Percentiles rank a stretch among this genome's conserved stretches.
phyloP scores from a whole-genome alignment of 2,329 filamentous ascomycete genomes.

The Verticillium isaacii region DNA sequence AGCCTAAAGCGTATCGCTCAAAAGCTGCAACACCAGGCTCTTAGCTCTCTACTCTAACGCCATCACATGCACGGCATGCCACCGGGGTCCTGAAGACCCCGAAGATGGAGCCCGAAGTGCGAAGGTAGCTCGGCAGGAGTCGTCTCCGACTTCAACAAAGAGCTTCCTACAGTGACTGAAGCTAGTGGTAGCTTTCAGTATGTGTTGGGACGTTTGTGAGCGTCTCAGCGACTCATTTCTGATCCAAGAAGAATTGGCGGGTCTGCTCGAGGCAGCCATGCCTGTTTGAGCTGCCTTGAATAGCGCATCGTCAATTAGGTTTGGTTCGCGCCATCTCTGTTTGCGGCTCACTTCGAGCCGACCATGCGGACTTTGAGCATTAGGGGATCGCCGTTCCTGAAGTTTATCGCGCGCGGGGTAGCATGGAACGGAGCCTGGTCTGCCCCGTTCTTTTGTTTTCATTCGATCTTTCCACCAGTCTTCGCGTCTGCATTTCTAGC shows the following conservation, averaged over 20 bases:
- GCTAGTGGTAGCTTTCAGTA: neutral
- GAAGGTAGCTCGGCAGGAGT: neutral
- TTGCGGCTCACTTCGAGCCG: neutral
- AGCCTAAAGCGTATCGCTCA: neutral
- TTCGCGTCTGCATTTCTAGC: neutral
- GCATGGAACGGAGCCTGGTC: neutral
- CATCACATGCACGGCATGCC: neutral
- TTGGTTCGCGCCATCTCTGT: neutral
- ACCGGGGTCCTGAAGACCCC: neutral
- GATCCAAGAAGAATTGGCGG: neutral
- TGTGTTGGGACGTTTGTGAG: neutral
- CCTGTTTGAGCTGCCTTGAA: neutral
- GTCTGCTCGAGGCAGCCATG: neutral
- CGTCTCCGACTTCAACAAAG: neutral
- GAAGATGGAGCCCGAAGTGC: neutral
- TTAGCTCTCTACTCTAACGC: neutral
- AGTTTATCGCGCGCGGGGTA: neutral
- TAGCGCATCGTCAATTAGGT: neutral
- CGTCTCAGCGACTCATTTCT: neutral
- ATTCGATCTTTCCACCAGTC: neutral
- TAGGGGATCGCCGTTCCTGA: neutral
- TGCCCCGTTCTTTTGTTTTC: neutral
- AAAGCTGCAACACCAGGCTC: neutral
- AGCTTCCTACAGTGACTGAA: neutral
- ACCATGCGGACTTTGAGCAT: neutral